Percentiles rank a stretch among this genome's conserved stretches.
These are phyloP conservation scores for Sicyos edulis DNA, from an alignment of 306 rosid genomes.

Conservation along the genomic window DNA sequence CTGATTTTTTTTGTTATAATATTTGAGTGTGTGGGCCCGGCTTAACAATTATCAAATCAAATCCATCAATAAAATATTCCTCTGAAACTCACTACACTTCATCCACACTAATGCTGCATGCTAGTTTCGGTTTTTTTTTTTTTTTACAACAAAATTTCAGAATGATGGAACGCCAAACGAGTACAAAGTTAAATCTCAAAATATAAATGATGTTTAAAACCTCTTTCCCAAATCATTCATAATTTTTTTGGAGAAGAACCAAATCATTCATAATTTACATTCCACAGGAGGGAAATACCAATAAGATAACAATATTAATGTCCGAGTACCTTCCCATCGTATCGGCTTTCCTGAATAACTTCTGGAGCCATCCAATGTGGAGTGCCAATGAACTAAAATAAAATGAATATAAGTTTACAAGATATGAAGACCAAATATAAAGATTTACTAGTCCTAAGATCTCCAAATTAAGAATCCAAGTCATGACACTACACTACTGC, in stretches of 20 bases:
- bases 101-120: not conserved
- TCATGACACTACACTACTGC: slow-evolving; percentile 9
- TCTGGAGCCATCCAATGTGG: slow-evolving; percentile 99
- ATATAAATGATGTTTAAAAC: slow-evolving; percentile 12
- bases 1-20: not conserved
- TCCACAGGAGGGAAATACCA: not conserved
- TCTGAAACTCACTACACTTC: not conserved
- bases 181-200: not conserved
- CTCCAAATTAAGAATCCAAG: not conserved
- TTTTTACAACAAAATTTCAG: not conserved
- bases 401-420: slow-evolving; percentile 30
- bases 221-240: not conserved
- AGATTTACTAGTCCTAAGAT: slow-evolving; percentile 17
- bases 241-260: not conserved
- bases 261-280: not conserved
- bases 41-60: not conserved
- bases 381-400: slow-evolving; percentile 82
- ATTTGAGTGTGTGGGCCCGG: too few relatives aligned
- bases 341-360: slow-evolving; percentile 98
- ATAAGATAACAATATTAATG: slow-evolving; percentile 22
- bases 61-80: not conserved
- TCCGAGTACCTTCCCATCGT: slow-evolving; percentile 80
- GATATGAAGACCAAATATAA: slow-evolving; percentile 22
- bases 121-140: not conserved
- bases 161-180: not conserved